phyloP scores from a whole-genome alignment of 148 eudicot genomes.

The Fagopyrum tataricum region DNA sequence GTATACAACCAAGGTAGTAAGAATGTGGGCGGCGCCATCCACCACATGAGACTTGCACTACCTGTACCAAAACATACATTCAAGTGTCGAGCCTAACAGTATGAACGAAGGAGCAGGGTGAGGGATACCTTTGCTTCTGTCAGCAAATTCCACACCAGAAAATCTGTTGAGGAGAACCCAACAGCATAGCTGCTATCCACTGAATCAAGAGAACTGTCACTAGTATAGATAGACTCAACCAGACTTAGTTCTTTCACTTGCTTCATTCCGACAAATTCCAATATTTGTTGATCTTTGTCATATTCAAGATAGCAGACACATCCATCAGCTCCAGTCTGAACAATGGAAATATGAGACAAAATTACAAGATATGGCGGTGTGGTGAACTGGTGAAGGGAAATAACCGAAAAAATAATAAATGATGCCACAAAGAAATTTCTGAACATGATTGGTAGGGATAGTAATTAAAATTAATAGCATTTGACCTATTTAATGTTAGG shows the following conservation, averaged over 20 bases:
- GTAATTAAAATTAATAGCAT: neutral
- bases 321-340: constrained; percentile 96
- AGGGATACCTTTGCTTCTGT: constrained; percentile 66
- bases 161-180: constrained; percentile 83
- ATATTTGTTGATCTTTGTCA: constrained; percentile 33
- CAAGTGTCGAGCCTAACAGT: constrained; percentile 5
- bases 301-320: constrained; percentile 92
- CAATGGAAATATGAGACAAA: neutral
- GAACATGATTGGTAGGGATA: neutral
- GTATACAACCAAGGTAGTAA: constrained; percentile 63
- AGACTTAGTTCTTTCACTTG: constrained; percentile 77
- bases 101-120: constrained; percentile 11
- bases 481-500: neutral
- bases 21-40: constrained; percentile 99
- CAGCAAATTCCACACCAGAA: constrained; percentile 71
- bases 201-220: constrained; percentile 24
- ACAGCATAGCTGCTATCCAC: constrained; percentile 48
- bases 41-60: constrained; percentile 77
- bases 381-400: neutral
- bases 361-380: neutral
- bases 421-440: neutral
- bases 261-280: constrained; percentile 93
- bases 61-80: constrained; percentile 38
- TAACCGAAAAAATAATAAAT: neutral
- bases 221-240: constrained; percentile 44